A percentile compares a stretch with the other conserved stretches of the same genome.
Conservation (phyloP, 805 yeast species). For the Candida corydali region DNA sequence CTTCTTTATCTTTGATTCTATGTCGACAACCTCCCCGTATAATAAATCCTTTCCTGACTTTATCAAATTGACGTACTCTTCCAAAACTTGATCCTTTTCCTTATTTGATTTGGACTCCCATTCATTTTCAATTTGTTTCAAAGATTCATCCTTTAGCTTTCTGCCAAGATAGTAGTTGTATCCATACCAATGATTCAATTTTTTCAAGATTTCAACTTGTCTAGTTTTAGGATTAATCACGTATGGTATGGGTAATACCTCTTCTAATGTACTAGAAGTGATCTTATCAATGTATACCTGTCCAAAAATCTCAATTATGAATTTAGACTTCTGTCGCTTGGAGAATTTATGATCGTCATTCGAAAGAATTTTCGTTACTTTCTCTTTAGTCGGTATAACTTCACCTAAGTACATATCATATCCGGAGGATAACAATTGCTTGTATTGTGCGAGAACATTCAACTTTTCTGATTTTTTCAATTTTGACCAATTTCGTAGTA, state of each 20-base stretch:
- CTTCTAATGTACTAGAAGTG: background rate
- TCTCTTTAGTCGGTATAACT: slow-evolving; percentile 14
- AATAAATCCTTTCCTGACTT: slow-evolving; percentile 25
- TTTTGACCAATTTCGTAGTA: background rate
- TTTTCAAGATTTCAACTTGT: background rate
- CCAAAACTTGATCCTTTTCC: slow-evolving; percentile 1
- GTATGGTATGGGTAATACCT: background rate
- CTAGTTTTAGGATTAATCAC: background rate
- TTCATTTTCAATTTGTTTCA: background rate
- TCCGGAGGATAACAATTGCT: slow-evolving; percentile 21
- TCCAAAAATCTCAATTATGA: slow-evolving; percentile 1
- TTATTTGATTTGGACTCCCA: slow-evolving; percentile 1
- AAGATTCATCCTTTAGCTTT: background rate
- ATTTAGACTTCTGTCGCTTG: background rate
- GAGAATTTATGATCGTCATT: background rate
- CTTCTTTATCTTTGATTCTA: background rate
- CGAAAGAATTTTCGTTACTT: background rate
- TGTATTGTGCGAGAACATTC: slow-evolving; percentile 17
- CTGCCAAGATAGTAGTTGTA: slow-evolving; percentile 3
- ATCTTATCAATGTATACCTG: background rate
- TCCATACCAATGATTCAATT: background rate
- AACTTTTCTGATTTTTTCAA: background rate
- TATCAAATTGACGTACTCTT: slow-evolving; percentile 23
- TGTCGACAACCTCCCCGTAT: slow-evolving; percentile 23
- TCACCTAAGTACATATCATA: slow-evolving; percentile 26